These are phyloP conservation scores for Leishmania aethiopica DNA, from an alignment of 208 protist genomes.

Conservation along the genomic window DNA sequence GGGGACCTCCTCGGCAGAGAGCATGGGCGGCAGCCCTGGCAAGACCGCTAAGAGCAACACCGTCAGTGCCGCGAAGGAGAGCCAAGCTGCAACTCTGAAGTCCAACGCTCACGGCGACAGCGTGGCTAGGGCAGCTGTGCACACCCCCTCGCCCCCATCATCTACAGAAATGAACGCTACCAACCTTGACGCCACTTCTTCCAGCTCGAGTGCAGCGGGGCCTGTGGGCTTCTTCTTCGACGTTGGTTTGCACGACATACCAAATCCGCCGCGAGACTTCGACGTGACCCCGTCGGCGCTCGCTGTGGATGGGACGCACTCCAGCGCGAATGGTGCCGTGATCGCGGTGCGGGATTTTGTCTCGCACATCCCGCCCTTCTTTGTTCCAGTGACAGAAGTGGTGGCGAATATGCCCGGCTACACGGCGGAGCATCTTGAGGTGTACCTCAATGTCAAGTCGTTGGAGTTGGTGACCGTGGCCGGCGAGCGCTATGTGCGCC, in stretches of 20 bases:
- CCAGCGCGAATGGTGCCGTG: conserved; percentile 62
- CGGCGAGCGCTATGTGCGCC: conserved; percentile 63
- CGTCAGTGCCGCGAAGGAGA: background rate
- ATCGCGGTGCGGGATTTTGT: conserved; percentile 79
- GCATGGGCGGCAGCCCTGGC: background rate
- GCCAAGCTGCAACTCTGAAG: background rate
- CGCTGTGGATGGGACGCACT: conserved; percentile 19
- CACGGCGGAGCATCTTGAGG: conserved; percentile 79
- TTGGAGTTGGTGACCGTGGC: conserved; percentile 74
- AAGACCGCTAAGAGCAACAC: no score
- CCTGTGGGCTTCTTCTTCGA: conserved; percentile 88
- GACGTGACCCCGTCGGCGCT: conserved; percentile 62
- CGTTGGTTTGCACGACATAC: conserved; percentile 55
- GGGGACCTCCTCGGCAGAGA: background rate
- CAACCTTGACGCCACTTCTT: background rate
- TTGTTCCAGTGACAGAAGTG: conserved; percentile 73
- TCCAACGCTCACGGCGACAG: background rate
- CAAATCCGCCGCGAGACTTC: conserved; percentile 78
- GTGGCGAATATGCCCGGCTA: conserved; percentile 85
- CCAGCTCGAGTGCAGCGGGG: background rate
- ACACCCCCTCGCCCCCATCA: background rate
- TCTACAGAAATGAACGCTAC: background rate
- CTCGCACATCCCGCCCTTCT: conserved; percentile 86
- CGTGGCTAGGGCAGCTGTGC: background rate
- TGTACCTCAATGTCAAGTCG: conserved; percentile 62